Evolutionary conservation across 2,329 filamentous ascomycete species (phyloP), one percentile per base, ranked within the genome.

Genomic region (Scedosporium dehoogii): DNA sequence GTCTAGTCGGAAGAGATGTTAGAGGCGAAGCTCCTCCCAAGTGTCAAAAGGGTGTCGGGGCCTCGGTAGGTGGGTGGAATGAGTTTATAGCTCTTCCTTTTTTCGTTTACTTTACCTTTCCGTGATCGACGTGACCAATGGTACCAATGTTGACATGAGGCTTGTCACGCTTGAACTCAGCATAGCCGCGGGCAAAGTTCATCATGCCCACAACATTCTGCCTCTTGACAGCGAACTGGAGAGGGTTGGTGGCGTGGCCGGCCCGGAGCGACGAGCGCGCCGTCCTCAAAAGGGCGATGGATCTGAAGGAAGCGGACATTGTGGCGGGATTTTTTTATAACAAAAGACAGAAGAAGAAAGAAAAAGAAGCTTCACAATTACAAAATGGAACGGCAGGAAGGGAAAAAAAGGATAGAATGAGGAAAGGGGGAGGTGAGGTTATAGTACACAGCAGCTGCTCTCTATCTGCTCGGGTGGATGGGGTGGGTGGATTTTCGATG

Each of bases 61-160:
- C 4, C 25, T 6, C 4, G 44, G 18, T 29, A 16, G 29, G 9
- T 16, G 18, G 10, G 33, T 38, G 33, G 33, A 14, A 38, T 10
- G 33, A 38, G 12, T 38, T 38, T 38, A 38, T 38, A 38, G 33
- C 33, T 38, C 33, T 10, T 38, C 33, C 33, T 38, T 38, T 38
- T 38, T 38, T 33, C 7, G 3, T 38, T 10, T 18, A 64, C 33
- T 63, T 67, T 80, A 96, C 92, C 90, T 99, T 99, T 82, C 93
- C 93, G 81, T 99, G 93, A 85, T 99, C 94, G 79, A 99, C 94
- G 83, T 99, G 94, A 71, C 94, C 94, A 79, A 99, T 99, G 70
- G 94, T 99, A 76, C 94, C 94, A 73, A 99, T 94, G 81, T 99
- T 99, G 68, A 99, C 93, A 77, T 99, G 94, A 64, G 94, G 94